Conservation (phyloP, 768 basidiomycete genomes). For the Favolaschia claudopus region DNA sequence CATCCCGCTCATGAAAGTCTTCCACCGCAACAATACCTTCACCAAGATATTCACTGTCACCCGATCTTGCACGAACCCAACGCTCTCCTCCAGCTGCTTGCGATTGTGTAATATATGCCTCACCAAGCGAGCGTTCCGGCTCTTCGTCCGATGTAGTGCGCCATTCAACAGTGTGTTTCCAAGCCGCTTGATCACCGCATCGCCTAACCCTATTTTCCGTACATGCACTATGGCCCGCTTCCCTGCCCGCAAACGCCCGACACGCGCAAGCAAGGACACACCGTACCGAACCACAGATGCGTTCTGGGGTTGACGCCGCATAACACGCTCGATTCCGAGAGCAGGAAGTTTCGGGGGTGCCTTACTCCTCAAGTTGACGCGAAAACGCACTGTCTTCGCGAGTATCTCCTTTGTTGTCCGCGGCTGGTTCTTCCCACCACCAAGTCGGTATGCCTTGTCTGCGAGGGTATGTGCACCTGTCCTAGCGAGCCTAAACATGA, state of each 20-base stretch:
- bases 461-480: slow-evolving; percentile 42
- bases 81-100: slow-evolving; percentile 48
- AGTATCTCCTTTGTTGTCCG: slow-evolving; percentile 35
- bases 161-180: slow-evolving; percentile 68
- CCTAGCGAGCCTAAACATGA: slow-evolving; percentile 37
- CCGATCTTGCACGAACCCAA: slow-evolving; percentile 67
- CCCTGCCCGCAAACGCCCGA: slow-evolving; percentile 52
- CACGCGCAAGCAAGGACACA: slow-evolving; percentile 48
- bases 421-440: slow-evolving; percentile 1
- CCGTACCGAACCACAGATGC: slow-evolving; percentile 41
- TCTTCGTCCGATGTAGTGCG: slow-evolving; percentile 37
- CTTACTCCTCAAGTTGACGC: slow-evolving; percentile 7
- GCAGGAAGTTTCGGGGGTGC: slow-evolving; percentile 25
- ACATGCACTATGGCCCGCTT: slow-evolving; percentile 46
- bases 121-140: slow-evolving; percentile 54
- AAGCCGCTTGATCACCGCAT: slow-evolving; percentile 46
- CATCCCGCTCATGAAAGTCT: slow-evolving; percentile 45
- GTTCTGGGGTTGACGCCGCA: slow-evolving; percentile 34
- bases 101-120: slow-evolving; percentile 50
- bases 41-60: slow-evolving; percentile 76
- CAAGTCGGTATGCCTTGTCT: slow-evolving; percentile 22
- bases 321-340: slow-evolving; percentile 31
- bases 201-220: slow-evolving; percentile 35
- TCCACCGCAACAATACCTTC: slow-evolving; percentile 65
- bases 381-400: slow-evolving; percentile 34